These are phyloP conservation scores for Trametes gibbosa DNA, from an alignment of 768 basidiomycete genomes.

Conservation along the genomic window DNA sequence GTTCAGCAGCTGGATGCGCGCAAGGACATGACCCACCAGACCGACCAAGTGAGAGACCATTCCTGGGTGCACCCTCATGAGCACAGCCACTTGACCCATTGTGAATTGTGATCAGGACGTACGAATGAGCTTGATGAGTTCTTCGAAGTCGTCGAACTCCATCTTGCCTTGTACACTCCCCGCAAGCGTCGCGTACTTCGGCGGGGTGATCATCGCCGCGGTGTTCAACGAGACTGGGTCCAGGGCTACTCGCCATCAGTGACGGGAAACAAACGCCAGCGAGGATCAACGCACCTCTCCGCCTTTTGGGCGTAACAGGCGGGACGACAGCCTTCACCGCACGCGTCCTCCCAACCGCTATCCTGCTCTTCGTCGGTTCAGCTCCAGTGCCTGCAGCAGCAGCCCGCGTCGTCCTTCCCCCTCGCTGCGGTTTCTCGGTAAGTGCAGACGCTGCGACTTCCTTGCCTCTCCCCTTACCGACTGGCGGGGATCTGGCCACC, in stretches of 20 bases:
- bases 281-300: constrained; percentile 32
- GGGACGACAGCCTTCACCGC: constrained; percentile 18
- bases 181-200: constrained; percentile 17
- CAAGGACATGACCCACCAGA: constrained; percentile 60
- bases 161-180: constrained; percentile 3
- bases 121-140: constrained; percentile 54
- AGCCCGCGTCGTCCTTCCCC: constrained; percentile 2
- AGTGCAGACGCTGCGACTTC: not conserved
- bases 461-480: not conserved
- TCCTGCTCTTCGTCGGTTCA: not conserved
- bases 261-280: not conserved
- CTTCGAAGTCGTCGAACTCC: constrained; percentile 29
- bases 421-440: not conserved
- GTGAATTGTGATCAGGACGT: constrained; percentile 25
- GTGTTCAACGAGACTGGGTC: constrained; percentile 22
- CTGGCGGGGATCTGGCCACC: constrained; percentile 2
- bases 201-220: constrained; percentile 9
- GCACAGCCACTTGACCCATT: not conserved
- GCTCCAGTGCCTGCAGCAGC: not conserved
- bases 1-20: constrained; percentile 66
- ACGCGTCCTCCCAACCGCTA: constrained; percentile 6
- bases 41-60: constrained; percentile 62
- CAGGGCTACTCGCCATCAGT: constrained; percentile 15
- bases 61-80: constrained; percentile 35
- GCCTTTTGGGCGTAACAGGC: constrained; percentile 44